Conservation (phyloP, 495 filamentous ascomycete genomes). For the Trichoderma asperelloides region DNA sequence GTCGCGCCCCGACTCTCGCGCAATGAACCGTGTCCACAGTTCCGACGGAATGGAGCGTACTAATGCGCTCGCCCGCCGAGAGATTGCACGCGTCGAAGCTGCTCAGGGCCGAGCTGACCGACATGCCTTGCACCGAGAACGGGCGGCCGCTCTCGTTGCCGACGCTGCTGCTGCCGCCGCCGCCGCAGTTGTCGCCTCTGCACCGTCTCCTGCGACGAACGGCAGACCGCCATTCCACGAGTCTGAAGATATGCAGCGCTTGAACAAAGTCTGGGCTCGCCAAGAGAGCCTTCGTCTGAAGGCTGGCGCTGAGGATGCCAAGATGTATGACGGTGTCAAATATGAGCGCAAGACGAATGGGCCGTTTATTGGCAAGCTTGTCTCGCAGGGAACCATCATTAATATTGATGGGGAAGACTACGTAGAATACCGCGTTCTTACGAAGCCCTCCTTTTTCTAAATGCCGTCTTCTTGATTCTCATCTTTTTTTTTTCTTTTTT, state of each 20-base stretch:
- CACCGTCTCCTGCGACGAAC: conserved; percentile 6
- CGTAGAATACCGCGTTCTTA: conserved; percentile 48
- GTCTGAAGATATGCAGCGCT: conserved; percentile 29
- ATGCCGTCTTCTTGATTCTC: not conserved
- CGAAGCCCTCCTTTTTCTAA: conserved; percentile 43
- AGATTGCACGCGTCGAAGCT: conserved; percentile 35
- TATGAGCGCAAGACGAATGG: conserved; percentile 45
- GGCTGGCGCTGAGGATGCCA: conserved; percentile 35
- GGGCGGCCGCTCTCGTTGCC: not conserved
- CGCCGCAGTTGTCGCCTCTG: not conserved
- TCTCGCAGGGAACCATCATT: conserved; percentile 41
- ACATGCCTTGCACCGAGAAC: conserved; percentile 26
- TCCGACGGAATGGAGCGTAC: conserved; percentile 28
- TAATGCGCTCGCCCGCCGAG: conserved; percentile 30
- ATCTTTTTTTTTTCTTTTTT: not conserved
- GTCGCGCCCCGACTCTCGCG: conserved; percentile 12
- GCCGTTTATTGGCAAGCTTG: conserved; percentile 43
- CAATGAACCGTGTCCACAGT: conserved; percentile 21
- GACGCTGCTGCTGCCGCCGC: conserved; percentile 13
- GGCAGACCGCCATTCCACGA: conserved; percentile 26
- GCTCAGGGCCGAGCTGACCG: conserved; percentile 28
- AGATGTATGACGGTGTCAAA: conserved; percentile 42
- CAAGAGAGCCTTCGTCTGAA: conserved; percentile 35
- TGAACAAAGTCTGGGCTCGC: conserved; percentile 37
- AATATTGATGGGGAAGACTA: conserved; percentile 50